Evolutionary conservation across 2,329 filamentous ascomycete genomes (phyloP).

Genomic region (Nothomitra cinnamomea): DNA sequence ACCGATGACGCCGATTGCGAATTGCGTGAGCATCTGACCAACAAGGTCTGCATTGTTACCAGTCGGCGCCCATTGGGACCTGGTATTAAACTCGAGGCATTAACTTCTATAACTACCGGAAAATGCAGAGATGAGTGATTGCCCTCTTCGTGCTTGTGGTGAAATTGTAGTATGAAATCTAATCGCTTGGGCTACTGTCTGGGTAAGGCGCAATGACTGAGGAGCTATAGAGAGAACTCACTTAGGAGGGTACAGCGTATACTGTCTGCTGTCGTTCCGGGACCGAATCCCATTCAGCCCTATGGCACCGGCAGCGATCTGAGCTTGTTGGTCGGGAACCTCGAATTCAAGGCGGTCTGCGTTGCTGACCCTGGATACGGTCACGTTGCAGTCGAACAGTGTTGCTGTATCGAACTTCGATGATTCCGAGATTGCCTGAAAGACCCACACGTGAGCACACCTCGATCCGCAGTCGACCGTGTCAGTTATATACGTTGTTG

Average conservation of each 20-base stretch:
- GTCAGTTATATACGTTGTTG: conserved; percentile 1
- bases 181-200: neutral
- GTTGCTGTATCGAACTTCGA: neutral
- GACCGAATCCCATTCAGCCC: neutral
- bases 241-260: neutral
- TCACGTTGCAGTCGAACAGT: conserved; percentile 2
- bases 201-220: neutral
- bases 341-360: neutral
- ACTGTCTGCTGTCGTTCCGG: neutral
- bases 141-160: too few species aligned
- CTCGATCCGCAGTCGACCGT: conserved; percentile 1
- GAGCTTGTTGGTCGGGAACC: conserved; percentile 1
- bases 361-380: neutral
- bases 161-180: neutral
- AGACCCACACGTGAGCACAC: conserved; percentile 3
- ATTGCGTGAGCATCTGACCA: neutral
- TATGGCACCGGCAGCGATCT: conserved; percentile 1
- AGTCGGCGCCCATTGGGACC: neutral
- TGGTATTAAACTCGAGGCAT: neutral
- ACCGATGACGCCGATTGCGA: neutral
- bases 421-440: neutral
- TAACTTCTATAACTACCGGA: neutral
- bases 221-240: neutral
- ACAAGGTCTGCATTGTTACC: neutral
- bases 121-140: neutral